A percentile compares a stretch with the other conserved stretches of the same genome.
These are phyloP conservation scores for Candolleomyces eurysporus DNA, from an alignment of 768 basidiomycete genomes.

Conservation along the genomic window DNA sequence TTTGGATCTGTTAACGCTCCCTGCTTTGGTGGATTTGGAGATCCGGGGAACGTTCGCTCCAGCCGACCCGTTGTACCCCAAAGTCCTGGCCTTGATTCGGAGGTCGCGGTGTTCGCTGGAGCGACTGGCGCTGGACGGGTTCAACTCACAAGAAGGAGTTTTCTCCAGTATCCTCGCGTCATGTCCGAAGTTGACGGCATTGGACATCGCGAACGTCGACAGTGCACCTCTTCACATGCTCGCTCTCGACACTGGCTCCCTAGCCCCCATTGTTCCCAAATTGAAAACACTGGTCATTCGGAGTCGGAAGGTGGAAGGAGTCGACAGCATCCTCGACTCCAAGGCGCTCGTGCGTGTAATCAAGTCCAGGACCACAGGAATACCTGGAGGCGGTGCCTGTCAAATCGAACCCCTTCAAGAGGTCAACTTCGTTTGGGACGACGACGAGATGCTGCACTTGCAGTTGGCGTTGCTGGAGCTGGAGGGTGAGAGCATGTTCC, in stretches of 20 bases:
- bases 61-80: neutral
- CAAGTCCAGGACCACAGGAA: neutral
- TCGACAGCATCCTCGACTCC: neutral
- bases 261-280: neutral
- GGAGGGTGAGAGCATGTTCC: neutral
- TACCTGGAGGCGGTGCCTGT: neutral
- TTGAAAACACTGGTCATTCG: neutral
- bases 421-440: conserved; percentile 1
- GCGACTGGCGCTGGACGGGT: neutral
- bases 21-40: neutral
- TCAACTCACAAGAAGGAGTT: neutral
- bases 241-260: neutral
- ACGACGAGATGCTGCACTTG: neutral
- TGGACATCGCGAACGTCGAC: neutral
- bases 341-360: neutral
- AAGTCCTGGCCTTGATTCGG: neutral
- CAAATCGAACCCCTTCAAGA: neutral
- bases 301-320: neutral
- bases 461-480: neutral
- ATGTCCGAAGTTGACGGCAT: neutral
- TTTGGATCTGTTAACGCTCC: neutral
- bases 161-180: neutral
- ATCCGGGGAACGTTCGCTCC: neutral
- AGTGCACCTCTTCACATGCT: neutral
- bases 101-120: neutral